Evolutionary conservation across 495 filamentous ascomycete genomes (phyloP).

Genomic region (Neurospora sp.): DNA sequence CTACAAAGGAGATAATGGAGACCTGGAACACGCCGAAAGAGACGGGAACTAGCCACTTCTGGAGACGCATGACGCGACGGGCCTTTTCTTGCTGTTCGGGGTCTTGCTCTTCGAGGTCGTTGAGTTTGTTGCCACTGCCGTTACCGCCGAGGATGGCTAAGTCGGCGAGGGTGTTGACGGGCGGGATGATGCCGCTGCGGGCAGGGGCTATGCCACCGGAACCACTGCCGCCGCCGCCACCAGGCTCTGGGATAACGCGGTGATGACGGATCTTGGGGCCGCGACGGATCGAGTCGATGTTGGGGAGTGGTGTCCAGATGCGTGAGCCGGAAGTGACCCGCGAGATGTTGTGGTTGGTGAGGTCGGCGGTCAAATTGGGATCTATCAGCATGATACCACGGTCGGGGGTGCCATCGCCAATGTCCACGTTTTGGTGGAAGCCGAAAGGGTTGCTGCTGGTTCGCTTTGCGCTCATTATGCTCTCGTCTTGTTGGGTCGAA

Average conservation of each 20-base stretch:
- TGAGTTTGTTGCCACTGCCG: not conserved
- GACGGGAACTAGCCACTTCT: not conserved
- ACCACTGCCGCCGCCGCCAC: not conserved
- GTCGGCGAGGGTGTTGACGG: not conserved
- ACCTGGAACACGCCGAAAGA: slow-evolving; percentile 4
- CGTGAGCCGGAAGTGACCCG: not conserved
- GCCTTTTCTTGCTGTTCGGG: not conserved
- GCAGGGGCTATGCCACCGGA: not conserved
- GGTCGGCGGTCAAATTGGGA: not conserved
- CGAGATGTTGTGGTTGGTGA: not conserved
- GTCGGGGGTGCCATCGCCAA: not conserved
- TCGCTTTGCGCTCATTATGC: not conserved
- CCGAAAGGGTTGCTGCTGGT: not conserved
- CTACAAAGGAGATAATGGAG: slow-evolving; percentile 5
- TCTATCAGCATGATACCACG: not conserved
- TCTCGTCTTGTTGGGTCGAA: not conserved
- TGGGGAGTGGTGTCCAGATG: not conserved
- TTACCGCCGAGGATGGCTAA: not conserved
- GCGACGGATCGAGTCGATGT: slow-evolving; percentile 10
- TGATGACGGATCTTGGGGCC: slow-evolving; percentile 8
- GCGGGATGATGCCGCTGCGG: not conserved
- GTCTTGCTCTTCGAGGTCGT: not conserved
- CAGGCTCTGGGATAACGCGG: slow-evolving; percentile 2
- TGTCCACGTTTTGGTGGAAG: not conserved
- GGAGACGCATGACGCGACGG: not conserved